These are phyloP conservation scores for Dictyostelium capitatum DNA, from an alignment of 78 protist species.

Conservation along the genomic window DNA sequence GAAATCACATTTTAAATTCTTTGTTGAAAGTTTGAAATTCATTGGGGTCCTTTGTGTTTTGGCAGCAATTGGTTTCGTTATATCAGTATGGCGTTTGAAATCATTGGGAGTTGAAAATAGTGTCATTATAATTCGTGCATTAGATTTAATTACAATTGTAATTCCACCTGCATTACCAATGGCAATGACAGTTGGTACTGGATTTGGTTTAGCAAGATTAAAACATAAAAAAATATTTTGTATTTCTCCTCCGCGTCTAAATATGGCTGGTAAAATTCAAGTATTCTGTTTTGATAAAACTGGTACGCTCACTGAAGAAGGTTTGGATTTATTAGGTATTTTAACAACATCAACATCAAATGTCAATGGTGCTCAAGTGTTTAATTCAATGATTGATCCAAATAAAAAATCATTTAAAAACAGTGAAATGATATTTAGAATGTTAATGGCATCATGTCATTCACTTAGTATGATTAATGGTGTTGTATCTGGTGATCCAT, in stretches of 20 bases:
- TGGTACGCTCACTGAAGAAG: constrained; percentile 97
- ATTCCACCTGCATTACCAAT: constrained; percentile 95
- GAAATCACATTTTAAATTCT: constrained; percentile 84
- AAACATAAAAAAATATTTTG: constrained; percentile 83
- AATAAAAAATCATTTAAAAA: neutral
- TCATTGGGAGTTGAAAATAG: neutral
- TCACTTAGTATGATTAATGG: constrained; percentile 76
- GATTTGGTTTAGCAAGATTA: constrained; percentile 84
- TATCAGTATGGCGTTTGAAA: constrained; percentile 40
- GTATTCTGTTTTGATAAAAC: constrained; percentile 95
- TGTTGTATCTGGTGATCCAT: constrained; percentile 90
- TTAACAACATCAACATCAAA: neutral
- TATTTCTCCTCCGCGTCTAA: constrained; percentile 84
- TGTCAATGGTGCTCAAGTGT: too few species aligned
- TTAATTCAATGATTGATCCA: neutral
- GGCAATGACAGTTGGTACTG: constrained; percentile 92
- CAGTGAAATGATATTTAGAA: neutral
- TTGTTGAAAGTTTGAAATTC: constrained; percentile 88
- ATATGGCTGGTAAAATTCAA: constrained; percentile 88
- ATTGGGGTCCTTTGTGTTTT: constrained; percentile 66
- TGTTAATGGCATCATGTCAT: constrained; percentile 87
- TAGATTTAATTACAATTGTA: constrained; percentile 93
- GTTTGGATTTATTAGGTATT: constrained; percentile 87
- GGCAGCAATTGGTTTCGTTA: constrained; percentile 66
- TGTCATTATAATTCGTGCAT: constrained; percentile 73